Percentiles rank a stretch among this genome's conserved stretches.
These are phyloP conservation scores for Tubosaeta sp. DNA, from an alignment of 768 basidiomycete genomes.

Conservation along the genomic window DNA sequence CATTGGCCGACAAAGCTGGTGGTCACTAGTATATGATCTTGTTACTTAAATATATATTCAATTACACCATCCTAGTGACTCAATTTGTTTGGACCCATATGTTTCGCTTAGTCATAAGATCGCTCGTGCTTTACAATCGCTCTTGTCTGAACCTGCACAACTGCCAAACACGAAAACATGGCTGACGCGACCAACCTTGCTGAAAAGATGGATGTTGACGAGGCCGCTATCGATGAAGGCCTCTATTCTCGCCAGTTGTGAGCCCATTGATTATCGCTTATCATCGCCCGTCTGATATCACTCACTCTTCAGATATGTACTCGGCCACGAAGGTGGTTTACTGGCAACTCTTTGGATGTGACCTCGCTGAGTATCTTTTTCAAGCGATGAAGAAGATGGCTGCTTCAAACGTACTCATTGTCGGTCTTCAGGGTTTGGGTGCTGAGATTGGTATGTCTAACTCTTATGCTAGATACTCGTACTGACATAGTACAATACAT, in stretches of 20 bases:
- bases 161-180: slow-evolving; percentile 25
- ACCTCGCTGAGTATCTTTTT: slow-evolving; percentile 14
- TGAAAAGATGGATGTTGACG: slow-evolving; percentile 80
- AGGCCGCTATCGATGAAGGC: slow-evolving; percentile 87
- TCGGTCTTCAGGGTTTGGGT: slow-evolving; percentile 88
- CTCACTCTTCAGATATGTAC: slow-evolving; percentile 66
- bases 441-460: slow-evolving; percentile 79
- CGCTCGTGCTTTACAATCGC: not conserved
- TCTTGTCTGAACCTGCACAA: slow-evolving; percentile 4
- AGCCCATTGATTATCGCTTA: slow-evolving; percentile 32
- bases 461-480: slow-evolving; percentile 1
- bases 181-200: slow-evolving; percentile 32
- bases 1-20: not conserved
- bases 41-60: not conserved
- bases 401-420: slow-evolving; percentile 87
- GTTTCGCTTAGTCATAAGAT: not conserved
- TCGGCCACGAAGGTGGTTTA: slow-evolving; percentile 85
- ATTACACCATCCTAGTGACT: too few species aligned
- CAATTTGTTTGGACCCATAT: not conserved
- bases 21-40: not conserved
- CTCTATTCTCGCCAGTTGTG: slow-evolving; percentile 92
- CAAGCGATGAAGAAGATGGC: slow-evolving; percentile 99
- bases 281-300: slow-evolving; percentile 16
- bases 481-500: slow-evolving; percentile 13
- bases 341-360: not conserved